Base-by-base conservation (phyloP, 2,329 filamentous ascomycete genomes). In the Tricladium varicosporioides region DNA sequence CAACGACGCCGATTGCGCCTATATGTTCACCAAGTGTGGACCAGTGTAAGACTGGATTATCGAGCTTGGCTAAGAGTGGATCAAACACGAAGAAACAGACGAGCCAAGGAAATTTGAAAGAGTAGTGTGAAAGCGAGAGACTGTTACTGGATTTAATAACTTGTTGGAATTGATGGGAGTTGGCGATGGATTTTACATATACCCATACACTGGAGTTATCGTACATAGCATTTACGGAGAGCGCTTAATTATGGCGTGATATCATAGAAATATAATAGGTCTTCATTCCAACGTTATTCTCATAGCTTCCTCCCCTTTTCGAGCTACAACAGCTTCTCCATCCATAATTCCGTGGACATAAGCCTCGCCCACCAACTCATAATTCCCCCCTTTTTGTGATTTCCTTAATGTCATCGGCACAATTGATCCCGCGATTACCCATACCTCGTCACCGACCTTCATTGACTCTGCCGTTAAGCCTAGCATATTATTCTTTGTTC, bases 271-370 rank as follows among this genome's bases (percentile, higher is more conserved):
- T n/a, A 40, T 4, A n/a, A 40, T 2, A 11, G 5, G 9, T n/a
- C n/a, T 40, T 40, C 36, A 40, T n/a, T 40, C 36, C 36, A 40
- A 40, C 5, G 4, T 13, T 40, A 40, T 40, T 13, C 22, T 27
- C 22, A 27, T 4, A 49, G 48, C 36, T 15, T 22, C 15, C 18
- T 51, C 36, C n/a, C 10, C 19, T 51, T 1, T 11, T 15, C 36
- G 3, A 3, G 22, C 22, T 27, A 7, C 48, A 11, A 51, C 48
- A 27, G 48, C 36, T n/a, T 59, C 57, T 5, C 53, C 52, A 7
- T 49, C 31, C 56, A 58, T 58, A 43, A 48, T 54, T 7, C 56
- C 44, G 52, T 53, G 43, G 7, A 59, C 49, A 50, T 59, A 56
- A 15, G 53, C 49, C 14, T 50, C 49, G 7, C 57, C 57, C 22